Evolutionary conservation across 495 filamentous ascomycete genomes (phyloP).

Genomic region (Hyaloscypha finlandica): DNA sequence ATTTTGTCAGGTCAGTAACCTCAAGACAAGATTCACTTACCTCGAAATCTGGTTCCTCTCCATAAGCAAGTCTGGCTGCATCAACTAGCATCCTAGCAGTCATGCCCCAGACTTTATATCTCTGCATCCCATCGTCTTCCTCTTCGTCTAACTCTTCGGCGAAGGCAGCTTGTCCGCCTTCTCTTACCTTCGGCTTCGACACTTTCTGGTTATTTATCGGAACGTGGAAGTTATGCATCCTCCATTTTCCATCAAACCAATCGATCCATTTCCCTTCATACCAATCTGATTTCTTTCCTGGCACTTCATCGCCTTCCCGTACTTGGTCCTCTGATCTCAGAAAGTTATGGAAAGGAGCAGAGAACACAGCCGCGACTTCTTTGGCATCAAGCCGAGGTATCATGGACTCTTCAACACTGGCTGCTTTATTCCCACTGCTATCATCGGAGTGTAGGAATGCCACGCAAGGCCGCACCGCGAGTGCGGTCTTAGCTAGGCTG

Average conservation of each 20-base stretch:
- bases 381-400: constrained; percentile 79
- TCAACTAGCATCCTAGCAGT: constrained; percentile 88
- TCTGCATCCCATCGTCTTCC: constrained; percentile 46
- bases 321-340: constrained; percentile 52
- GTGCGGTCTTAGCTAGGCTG: constrained; percentile 76
- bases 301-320: constrained; percentile 37
- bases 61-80: constrained; percentile 80
- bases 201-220: constrained; percentile 64
- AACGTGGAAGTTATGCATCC: constrained; percentile 89
- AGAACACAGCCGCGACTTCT: constrained; percentile 91
- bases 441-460: constrained; percentile 70
- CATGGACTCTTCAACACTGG: constrained; percentile 59
- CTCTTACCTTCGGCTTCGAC: constrained; percentile 49
- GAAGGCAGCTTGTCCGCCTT: constrained; percentile 30
- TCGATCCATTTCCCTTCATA: constrained; percentile 67
- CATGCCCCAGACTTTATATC: constrained; percentile 89
- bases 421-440: constrained; percentile 11
- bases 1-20: background rate
- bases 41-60: constrained; percentile 78
- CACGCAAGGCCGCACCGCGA: constrained; percentile 83
- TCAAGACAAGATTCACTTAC: constrained; percentile 23
- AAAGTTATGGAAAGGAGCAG: constrained; percentile 78
- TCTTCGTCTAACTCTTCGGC: constrained; percentile 44
- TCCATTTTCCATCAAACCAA: constrained; percentile 64
- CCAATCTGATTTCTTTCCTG: constrained; percentile 60